phyloP scores from a whole-genome alignment of 192 early-diverging fungal genomes.

The Coemansia sp. region DNA sequence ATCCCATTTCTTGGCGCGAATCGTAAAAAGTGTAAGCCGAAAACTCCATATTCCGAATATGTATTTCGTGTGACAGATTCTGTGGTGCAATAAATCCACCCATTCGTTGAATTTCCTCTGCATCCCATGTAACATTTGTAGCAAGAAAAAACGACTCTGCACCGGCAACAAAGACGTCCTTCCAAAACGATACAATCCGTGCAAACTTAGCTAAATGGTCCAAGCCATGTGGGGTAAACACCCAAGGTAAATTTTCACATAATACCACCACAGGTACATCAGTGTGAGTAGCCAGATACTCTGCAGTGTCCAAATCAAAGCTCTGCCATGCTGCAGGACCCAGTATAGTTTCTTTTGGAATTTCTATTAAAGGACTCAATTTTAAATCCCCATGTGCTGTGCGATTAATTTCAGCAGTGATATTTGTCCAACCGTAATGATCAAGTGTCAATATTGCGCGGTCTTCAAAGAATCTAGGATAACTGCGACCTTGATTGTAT shows the following conservation, averaged over 20 bases:
- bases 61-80: slow-evolving; percentile 22
- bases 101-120: slow-evolving; percentile 24
- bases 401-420: slow-evolving; percentile 19
- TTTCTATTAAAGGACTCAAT: slow-evolving; percentile 5
- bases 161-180: slow-evolving; percentile 48
- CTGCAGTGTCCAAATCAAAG: slow-evolving; percentile 51
- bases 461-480: slow-evolving; percentile 50
- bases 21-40: slow-evolving; percentile 55
- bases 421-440: slow-evolving; percentile 43
- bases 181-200: slow-evolving; percentile 47
- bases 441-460: slow-evolving; percentile 37
- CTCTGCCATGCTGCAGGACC: slow-evolving; percentile 47
- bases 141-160: slow-evolving; percentile 22
- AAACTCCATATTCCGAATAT: slow-evolving; percentile 31
- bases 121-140: slow-evolving; percentile 38
- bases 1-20: slow-evolving; percentile 40
- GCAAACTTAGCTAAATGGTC: slow-evolving; percentile 34
- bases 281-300: slow-evolving; percentile 32
- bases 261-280: slow-evolving; percentile 32
- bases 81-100: slow-evolving; percentile 42
- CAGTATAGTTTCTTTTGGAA: slow-evolving; percentile 3
- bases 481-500: slow-evolving; percentile 33
- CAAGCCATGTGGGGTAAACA: slow-evolving; percentile 40
- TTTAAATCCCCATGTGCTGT: slow-evolving; percentile 21
- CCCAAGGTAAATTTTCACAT: slow-evolving; percentile 31